phyloP scores from a whole-genome alignment of 495 filamentous ascomycete species.

The Penicillium coffeae region DNA sequence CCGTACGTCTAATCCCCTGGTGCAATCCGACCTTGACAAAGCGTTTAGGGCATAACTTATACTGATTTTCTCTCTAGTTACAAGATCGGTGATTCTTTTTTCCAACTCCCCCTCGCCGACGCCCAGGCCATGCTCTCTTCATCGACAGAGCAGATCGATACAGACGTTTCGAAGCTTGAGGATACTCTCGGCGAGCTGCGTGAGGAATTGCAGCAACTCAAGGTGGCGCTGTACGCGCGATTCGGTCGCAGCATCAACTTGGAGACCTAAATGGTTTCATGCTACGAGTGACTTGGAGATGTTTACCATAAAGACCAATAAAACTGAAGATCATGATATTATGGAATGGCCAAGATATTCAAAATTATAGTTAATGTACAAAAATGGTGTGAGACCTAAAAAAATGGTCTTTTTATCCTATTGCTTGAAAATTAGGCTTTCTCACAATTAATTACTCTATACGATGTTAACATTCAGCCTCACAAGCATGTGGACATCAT shows the following conservation, averaged over 20 bases:
- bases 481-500: neutral
- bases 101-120: conserved; percentile 76
- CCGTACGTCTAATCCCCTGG: conserved; percentile 55
- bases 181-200: conserved; percentile 66
- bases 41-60: neutral
- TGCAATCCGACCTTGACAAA: neutral
- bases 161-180: conserved; percentile 71
- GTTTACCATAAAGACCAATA: too few species aligned
- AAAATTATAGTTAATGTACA: too few species aligned
- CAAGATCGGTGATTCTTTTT: conserved; percentile 93
- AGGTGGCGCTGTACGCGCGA: conserved; percentile 86
- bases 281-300: too few species aligned
- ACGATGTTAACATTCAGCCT: neutral
- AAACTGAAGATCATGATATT: too few species aligned
- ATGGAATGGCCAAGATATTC: too few species aligned
- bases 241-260: conserved; percentile 95
- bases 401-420: too few species aligned
- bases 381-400: too few species aligned
- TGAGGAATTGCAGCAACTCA: conserved; percentile 84
- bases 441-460: neutral
- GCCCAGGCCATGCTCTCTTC: conserved; percentile 77
- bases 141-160: conserved; percentile 66
- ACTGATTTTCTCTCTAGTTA: conserved; percentile 55
- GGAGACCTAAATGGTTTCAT: conserved; percentile 61
- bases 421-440: too few species aligned